Percentiles rank a stretch among this genome's conserved stretches.
Conservation (phyloP, 805 yeast genomes). For the Cyberlindnera petersonii region DNA sequence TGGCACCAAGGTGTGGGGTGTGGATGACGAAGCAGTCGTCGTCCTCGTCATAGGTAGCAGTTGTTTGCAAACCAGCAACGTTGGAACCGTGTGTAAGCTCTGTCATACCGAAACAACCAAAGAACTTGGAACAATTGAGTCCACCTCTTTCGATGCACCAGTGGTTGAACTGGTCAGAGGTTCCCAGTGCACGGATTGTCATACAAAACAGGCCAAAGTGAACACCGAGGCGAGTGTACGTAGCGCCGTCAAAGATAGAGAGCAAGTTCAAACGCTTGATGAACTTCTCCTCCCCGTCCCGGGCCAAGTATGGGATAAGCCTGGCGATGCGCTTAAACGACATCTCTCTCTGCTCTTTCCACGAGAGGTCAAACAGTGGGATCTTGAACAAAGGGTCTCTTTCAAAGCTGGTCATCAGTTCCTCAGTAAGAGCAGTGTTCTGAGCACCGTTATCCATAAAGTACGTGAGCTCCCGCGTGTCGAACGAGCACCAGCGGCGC, state of each 20-base stretch:
- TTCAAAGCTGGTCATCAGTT: slow-evolving; percentile 53
- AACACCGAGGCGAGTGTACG: slow-evolving; percentile 79
- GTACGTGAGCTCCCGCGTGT: slow-evolving; percentile 42
- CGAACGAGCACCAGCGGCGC: slow-evolving; percentile 39
- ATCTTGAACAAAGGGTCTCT: slow-evolving; percentile 61
- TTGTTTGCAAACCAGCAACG: slow-evolving; percentile 87
- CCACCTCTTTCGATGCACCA: slow-evolving; percentile 76
- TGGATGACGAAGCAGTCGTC: slow-evolving; percentile 67
- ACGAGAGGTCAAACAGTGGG: slow-evolving; percentile 48
- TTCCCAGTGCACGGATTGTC: slow-evolving; percentile 82
- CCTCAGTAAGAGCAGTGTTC: slow-evolving; percentile 41
- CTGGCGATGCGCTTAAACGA: slow-evolving; percentile 47
- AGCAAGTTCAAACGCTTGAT: slow-evolving; percentile 53
- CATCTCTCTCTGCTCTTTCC: slow-evolving; percentile 51
- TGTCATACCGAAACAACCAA: slow-evolving; percentile 92
- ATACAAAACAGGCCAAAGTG: slow-evolving; percentile 80
- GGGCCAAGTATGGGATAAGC: slow-evolving; percentile 51
- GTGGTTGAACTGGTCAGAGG: slow-evolving; percentile 73
- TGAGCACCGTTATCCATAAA: slow-evolving; percentile 48
- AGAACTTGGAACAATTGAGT: slow-evolving; percentile 47
- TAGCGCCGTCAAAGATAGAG: slow-evolving; percentile 69
- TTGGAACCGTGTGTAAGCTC: slow-evolving; percentile 91
- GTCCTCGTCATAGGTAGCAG: slow-evolving; percentile 68
- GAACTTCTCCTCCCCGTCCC: slow-evolving; percentile 37
- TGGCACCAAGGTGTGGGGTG: slow-evolving; percentile 81